Conservation (phyloP, 73 alveolate species). For the Paramecium primaurelia region DNA sequence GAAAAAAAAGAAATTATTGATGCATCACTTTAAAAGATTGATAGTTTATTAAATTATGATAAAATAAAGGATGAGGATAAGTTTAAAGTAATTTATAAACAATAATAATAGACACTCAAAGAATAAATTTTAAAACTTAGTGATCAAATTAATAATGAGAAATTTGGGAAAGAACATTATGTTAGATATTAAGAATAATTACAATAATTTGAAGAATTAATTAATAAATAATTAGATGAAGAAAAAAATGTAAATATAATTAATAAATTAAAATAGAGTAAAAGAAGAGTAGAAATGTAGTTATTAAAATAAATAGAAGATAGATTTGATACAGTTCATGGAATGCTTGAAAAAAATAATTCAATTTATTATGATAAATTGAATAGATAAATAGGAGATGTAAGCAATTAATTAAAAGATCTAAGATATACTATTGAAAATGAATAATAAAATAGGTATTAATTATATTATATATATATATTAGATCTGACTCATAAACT, state of each 20-base stretch:
- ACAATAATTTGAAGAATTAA: background rate
- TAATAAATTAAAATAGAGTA: background rate
- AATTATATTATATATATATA: background rate
- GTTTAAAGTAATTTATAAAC: background rate
- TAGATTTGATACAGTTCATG: background rate
- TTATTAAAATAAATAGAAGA: conserved; percentile 19
- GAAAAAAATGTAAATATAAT: background rate
- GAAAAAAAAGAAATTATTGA: conserved; percentile 44
- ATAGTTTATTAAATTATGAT: conserved; percentile 17
- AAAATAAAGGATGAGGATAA: conserved; percentile 30
- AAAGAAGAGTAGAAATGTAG: conserved; percentile 18
- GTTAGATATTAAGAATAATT: background rate
- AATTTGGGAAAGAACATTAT: background rate
- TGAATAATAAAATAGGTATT: conserved; percentile 4
- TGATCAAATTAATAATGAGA: conserved; percentile 2
- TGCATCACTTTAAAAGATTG: background rate
- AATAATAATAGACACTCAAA: background rate
- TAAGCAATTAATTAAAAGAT: background rate
- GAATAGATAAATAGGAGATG: background rate
- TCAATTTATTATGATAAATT: background rate
- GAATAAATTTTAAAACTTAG: background rate
- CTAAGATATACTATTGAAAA: background rate
- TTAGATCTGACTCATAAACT: background rate
- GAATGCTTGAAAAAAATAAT: conserved; percentile 25
- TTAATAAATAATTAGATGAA: background rate